phyloP scores from a whole-genome alignment of 768 basidiomycete genomes.

The Artomyces pyxidatus region DNA sequence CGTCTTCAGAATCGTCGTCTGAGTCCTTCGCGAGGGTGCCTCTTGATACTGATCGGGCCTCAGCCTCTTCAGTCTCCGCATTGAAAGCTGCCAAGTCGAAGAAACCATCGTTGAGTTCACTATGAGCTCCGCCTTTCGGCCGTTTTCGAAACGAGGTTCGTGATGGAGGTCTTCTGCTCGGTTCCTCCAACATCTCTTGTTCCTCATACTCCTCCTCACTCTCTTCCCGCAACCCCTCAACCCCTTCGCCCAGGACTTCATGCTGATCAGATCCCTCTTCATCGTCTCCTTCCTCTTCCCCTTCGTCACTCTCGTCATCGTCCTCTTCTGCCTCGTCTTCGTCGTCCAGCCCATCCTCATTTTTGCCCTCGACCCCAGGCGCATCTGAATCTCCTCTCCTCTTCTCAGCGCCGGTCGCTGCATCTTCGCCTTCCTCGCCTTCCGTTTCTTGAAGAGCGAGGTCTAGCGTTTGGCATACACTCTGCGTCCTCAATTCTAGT shows the following conservation, averaged over 20 bases:
- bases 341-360: slow-evolving; percentile 15
- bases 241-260: slow-evolving; percentile 18
- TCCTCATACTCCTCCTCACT: slow-evolving; percentile 17
- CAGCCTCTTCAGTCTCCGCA: slow-evolving; percentile 70
- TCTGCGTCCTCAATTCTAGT: slow-evolving; percentile 71
- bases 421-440: slow-evolving; percentile 24
- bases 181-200: slow-evolving; percentile 14
- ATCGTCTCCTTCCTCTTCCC: slow-evolving; percentile 23
- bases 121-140: slow-evolving; percentile 24
- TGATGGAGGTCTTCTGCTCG: slow-evolving; percentile 15
- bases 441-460: slow-evolving; percentile 49
- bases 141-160: slow-evolving; percentile 16
- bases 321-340: slow-evolving; percentile 22
- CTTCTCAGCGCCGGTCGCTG: slow-evolving; percentile 23
- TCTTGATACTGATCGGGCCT: slow-evolving; percentile 51
- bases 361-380: no score
- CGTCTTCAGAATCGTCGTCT: slow-evolving; percentile 43
- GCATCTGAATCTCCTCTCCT: slow-evolving; percentile 22
- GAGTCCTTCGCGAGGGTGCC: slow-evolving; percentile 50
- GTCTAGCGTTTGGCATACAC: slow-evolving; percentile 62
- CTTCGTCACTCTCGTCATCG: slow-evolving; percentile 24
- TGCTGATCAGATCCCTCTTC: slow-evolving; percentile 17
- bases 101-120: slow-evolving; percentile 80
- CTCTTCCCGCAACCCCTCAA: slow-evolving; percentile 18
- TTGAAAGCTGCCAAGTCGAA: slow-evolving; percentile 88